Evolutionary conservation across 2,329 filamentous ascomycete genomes (phyloP).

Genomic region (Trichoderma gracile): DNA sequence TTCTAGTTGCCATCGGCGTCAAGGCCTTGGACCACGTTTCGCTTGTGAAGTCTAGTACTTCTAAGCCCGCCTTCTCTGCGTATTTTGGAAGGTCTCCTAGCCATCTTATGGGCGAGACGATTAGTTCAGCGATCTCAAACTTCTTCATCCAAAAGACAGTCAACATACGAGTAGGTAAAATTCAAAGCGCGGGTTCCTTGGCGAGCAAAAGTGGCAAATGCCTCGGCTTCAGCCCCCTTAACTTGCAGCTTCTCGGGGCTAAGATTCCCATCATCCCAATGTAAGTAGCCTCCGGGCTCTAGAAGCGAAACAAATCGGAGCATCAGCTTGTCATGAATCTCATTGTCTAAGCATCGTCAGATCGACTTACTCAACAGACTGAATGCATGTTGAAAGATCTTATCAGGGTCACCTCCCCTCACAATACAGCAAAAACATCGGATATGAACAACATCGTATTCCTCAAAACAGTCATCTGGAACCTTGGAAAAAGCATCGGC

Average conservation of each 20-base stretch:
- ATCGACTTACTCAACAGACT: not conserved
- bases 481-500: conserved; percentile 6
- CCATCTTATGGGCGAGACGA: not conserved
- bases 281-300: conserved; percentile 10
- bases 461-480: not conserved
- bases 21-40: not conserved
- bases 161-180: conserved; percentile 1
- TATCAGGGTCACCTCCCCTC: not conserved
- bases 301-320: not conserved
- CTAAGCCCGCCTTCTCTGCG: not conserved
- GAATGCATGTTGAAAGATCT: conserved; percentile 1
- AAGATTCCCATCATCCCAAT: conserved; percentile 12
- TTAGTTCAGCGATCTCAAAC: not conserved
- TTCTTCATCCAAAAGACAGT: no score
- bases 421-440: conserved; percentile 3
- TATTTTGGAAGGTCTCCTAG: not conserved
- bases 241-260: not conserved
- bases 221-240: conserved; percentile 7
- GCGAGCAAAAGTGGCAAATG: not conserved
- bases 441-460: conserved; percentile 25
- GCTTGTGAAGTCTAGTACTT: not conserved
- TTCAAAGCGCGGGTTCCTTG: not conserved
- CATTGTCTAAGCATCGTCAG: not conserved
- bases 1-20: not conserved
- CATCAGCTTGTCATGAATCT: not conserved